A percentile compares a stretch with the other conserved stretches of the same genome.
Conservation (phyloP, 768 basidiomycete genomes). For the Pleurotus tuoliensis region DNA sequence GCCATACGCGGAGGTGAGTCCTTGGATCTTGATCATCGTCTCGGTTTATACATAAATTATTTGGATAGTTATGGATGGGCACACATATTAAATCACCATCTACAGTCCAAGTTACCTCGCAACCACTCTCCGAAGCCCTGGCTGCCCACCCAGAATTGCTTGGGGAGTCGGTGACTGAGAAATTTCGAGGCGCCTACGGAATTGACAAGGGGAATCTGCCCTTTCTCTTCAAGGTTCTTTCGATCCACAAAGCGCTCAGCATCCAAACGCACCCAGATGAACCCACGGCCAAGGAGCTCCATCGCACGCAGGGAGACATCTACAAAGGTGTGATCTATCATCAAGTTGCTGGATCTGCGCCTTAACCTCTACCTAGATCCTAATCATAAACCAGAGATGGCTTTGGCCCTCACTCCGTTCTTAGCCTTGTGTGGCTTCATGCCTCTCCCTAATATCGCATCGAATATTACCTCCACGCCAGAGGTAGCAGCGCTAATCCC, state of each 20-base stretch:
- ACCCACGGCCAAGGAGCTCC: constrained; percentile 66
- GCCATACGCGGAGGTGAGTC: constrained; percentile 89
- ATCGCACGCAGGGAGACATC: constrained; percentile 66
- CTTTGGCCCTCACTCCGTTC: constrained; percentile 92
- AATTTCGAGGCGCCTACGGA: constrained; percentile 35
- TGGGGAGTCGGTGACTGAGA: constrained; percentile 49
- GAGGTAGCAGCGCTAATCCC: constrained; percentile 78
- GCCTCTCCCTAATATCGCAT: constrained; percentile 69
- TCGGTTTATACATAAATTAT: constrained; percentile 7
- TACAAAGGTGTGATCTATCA: constrained; percentile 73
- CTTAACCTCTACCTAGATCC: constrained; percentile 50
- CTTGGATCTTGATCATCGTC: background rate
- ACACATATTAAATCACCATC: constrained; percentile 77
- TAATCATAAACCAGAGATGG: constrained; percentile 99
- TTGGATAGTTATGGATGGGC: constrained; percentile 92
- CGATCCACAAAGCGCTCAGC: constrained; percentile 84
- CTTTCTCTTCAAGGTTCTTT: constrained; percentile 90
- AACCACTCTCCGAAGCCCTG: constrained; percentile 57
- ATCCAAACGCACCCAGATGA: constrained; percentile 95
- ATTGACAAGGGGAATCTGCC: constrained; percentile 69
- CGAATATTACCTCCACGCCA: constrained; percentile 61
- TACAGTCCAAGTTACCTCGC: constrained; percentile 28
- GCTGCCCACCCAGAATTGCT: constrained; percentile 65
- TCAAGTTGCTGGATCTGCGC: background rate
- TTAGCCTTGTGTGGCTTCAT: constrained; percentile 90